Conservation (phyloP, 805 yeast genomes). For the Isabelozyma heimii region DNA sequence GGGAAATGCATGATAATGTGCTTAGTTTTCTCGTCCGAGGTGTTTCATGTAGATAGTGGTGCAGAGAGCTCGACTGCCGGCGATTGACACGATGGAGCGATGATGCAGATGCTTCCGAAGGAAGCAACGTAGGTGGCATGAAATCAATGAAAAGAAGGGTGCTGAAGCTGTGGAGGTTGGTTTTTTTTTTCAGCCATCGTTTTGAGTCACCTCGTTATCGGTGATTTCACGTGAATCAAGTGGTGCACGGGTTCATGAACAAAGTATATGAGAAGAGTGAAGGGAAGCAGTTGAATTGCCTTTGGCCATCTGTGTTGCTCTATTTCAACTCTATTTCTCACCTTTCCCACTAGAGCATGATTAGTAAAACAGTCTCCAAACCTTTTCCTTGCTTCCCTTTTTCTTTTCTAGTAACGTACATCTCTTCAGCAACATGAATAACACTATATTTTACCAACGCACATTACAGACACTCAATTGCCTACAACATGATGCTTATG, state of each 20-base stretch:
- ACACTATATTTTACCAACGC: no score
- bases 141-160: neutral
- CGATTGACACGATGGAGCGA: neutral
- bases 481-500: no score
- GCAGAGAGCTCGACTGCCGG: neutral
- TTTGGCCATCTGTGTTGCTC: no score
- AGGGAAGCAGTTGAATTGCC: no score
- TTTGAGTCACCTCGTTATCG: neutral
- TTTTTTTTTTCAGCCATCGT: neutral
- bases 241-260: neutral
- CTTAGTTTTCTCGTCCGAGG: slow-evolving; percentile 8
- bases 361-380: no score
- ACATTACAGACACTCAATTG: no score
- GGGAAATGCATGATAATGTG: slow-evolving; percentile 31
- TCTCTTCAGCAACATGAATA: no score
- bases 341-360: no score
- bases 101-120: neutral
- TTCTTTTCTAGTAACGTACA: no score
- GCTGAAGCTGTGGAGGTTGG: neutral
- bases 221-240: neutral
- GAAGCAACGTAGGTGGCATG: neutral
- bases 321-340: no score
- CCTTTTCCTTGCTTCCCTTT: no score
- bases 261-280: no score
- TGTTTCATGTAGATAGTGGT: neutral